A percentile compares a stretch with the other conserved stretches of the same genome.
phyloP scores from a whole-genome alignment of 768 basidiomycete species.

The Mycena galericulata region DNA sequence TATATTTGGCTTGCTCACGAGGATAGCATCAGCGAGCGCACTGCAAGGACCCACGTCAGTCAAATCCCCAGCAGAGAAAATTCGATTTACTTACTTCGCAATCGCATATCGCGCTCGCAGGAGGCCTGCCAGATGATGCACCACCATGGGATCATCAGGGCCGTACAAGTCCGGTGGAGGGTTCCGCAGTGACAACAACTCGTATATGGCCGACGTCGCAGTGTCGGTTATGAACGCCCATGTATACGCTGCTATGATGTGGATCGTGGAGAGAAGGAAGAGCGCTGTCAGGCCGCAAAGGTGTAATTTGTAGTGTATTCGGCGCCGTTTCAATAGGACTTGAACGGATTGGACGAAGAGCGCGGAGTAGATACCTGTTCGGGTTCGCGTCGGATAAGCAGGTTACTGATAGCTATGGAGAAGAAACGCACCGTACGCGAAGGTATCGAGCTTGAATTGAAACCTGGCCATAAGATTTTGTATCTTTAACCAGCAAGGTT shows the following conservation, averaged over 20 bases:
- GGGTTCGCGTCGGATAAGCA: not conserved
- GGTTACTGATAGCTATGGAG: not conserved
- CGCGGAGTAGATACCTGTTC: conserved; percentile 10
- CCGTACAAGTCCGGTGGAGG: conserved; percentile 11
- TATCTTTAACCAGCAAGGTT: not conserved
- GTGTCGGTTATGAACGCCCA: conserved; percentile 25
- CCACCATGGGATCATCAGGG: conserved; percentile 14
- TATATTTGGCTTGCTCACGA: not conserved
- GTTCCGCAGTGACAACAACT: conserved; percentile 15
- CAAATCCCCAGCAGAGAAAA: not conserved
- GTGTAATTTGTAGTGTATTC: conserved; percentile 6
- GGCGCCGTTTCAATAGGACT: not conserved
- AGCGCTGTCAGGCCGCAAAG: conserved; percentile 2
- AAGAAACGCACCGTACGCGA: conserved; percentile 9
- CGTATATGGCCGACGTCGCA: conserved; percentile 18
- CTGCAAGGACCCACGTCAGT: not conserved
- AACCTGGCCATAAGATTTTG: not conserved
- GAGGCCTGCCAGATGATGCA: not conserved
- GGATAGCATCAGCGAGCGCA: conserved; percentile 10
- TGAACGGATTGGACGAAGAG: conserved; percentile 20
- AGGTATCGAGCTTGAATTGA: conserved; percentile 13
- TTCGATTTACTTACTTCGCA: conserved; percentile 10
- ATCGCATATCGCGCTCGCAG: not conserved
- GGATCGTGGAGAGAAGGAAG: conserved; percentile 24
- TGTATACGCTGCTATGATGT: conserved; percentile 16